Conservation (phyloP, 192 early-diverging fungal genomes). For the Ramicandelaber brevisporus region DNA sequence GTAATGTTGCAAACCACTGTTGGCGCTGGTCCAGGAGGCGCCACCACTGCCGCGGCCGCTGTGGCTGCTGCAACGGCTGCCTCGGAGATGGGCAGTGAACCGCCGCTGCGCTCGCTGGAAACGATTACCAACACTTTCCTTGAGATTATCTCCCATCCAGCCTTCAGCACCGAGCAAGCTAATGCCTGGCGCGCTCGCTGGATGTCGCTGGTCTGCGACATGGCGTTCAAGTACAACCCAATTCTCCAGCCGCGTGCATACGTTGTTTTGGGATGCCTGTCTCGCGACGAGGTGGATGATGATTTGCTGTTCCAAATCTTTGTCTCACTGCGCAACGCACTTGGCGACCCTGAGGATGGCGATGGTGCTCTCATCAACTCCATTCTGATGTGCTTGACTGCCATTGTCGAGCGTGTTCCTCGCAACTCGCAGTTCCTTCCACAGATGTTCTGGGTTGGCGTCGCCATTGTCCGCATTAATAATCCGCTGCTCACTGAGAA, state of each 20-base stretch:
- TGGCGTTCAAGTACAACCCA: conserved; percentile 84
- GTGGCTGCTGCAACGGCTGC: too few relatives aligned
- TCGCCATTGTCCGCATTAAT: conserved; percentile 68
- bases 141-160: conserved; percentile 19
- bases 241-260: conserved; percentile 87
- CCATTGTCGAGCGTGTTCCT: conserved; percentile 63
- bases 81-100: neutral
- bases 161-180: conserved; percentile 30
- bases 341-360: conserved; percentile 61
- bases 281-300: conserved; percentile 69
- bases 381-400: conserved; percentile 75
- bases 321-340: conserved; percentile 62
- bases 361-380: conserved; percentile 56
- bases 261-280: conserved; percentile 61
- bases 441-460: conserved; percentile 74
- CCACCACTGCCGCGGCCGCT: too few relatives aligned
- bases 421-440: conserved; percentile 57
- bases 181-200: conserved; percentile 71
- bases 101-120: conserved; percentile 12
- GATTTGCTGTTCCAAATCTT: conserved; percentile 83
- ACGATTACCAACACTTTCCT: conserved; percentile 25
- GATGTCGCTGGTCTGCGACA: conserved; percentile 74
- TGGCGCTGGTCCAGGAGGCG: too few relatives aligned
- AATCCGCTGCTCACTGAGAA: conserved; percentile 52
- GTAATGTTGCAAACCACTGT: too few relatives aligned